A percentile compares a stretch with the other conserved stretches of the same genome.
phyloP scores from a whole-genome alignment of 352 stramenopile genomes.

The Phytophthora nicotianae region DNA sequence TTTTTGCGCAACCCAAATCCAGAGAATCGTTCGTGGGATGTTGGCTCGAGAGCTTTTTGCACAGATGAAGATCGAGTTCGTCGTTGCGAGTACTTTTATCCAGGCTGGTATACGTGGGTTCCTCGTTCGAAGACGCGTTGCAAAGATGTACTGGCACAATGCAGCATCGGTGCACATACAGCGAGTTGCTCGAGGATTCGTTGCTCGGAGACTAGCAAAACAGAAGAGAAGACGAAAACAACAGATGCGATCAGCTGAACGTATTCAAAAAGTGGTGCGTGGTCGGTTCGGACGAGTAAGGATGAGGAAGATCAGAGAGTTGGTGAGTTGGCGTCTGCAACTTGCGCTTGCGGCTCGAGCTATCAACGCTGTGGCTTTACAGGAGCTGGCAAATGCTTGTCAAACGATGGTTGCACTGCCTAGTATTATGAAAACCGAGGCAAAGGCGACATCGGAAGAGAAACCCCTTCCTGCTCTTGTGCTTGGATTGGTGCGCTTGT shows the following conservation, averaged over 20 bases:
- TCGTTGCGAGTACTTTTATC: conserved; percentile 79
- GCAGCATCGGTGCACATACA: conserved; percentile 65
- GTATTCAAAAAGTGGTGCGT: conserved; percentile 61
- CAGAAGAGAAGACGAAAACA: conserved; percentile 24
- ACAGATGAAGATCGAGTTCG: conserved; percentile 67
- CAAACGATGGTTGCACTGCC: conserved; percentile 56
- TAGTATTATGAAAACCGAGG: conserved; percentile 11
- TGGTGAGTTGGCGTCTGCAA: conserved; percentile 43
- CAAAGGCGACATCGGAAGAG: conserved; percentile 5
- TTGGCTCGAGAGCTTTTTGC: conserved; percentile 62
- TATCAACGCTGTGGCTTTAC: conserved; percentile 33
- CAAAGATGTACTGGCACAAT: conserved; percentile 72
- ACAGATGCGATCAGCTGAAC: conserved; percentile 25
- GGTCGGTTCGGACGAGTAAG: conserved; percentile 62
- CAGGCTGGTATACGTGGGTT: conserved; percentile 74
- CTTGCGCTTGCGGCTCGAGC: conserved; percentile 29
- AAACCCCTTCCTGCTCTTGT: conserved; percentile 55
- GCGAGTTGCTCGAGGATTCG: conserved; percentile 52
- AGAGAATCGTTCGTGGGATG: conserved; percentile 76
- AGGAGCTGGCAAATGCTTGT: conserved; percentile 66
- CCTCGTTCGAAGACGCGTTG: conserved; percentile 60
- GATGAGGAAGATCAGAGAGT: conserved; percentile 56
- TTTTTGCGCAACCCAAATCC: conserved; percentile 80
- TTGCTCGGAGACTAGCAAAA: conserved; percentile 46
- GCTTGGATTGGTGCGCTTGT: conserved; percentile 69